Percentiles rank a stretch among this genome's conserved stretches.
These are phyloP conservation scores for Myriangium duriaei DNA, from an alignment of 2,329 filamentous ascomycete genomes.

Conservation along the genomic window DNA sequence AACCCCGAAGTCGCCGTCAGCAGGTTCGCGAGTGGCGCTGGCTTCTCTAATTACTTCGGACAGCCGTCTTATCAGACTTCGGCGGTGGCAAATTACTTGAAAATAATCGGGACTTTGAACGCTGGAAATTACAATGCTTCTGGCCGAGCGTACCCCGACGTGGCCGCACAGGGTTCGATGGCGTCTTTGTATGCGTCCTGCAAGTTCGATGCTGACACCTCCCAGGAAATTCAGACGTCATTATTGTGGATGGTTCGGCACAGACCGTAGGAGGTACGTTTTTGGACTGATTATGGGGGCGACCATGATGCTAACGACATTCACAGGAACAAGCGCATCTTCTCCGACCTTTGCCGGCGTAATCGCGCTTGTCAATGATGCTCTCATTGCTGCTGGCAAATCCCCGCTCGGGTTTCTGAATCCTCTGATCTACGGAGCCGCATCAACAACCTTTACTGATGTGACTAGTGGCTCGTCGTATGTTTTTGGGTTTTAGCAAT, in stretches of 20 bases:
- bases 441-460: constrained; percentile 38
- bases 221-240: constrained; percentile 22
- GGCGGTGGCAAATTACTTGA: constrained; percentile 30
- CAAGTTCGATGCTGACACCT: too few species aligned
- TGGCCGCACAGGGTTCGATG: constrained; percentile 41
- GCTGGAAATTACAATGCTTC: constrained; percentile 33
- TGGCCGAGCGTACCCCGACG: constrained; percentile 36
- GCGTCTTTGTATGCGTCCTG: constrained; percentile 19
- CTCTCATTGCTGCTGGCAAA: constrained; percentile 37
- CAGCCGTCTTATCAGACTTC: constrained; percentile 32
- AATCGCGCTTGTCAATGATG: constrained; percentile 50
- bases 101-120: constrained; percentile 27
- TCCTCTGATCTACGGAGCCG: constrained; percentile 41
- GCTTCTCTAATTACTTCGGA: constrained; percentile 34
- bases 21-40: constrained; percentile 37
- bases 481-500: too few species aligned
- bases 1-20: constrained; percentile 35
- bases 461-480: constrained; percentile 27
- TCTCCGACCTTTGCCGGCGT: constrained; percentile 45
- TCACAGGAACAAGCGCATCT: constrained; percentile 43
- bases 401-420: constrained; percentile 43
- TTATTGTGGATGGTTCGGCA: constrained; percentile 31
- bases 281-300: too few species aligned
- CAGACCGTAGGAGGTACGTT: too few species aligned
- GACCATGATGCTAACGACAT: too few species aligned